Percentiles rank a stretch among this genome's conserved stretches.
Conservation (phyloP, 495 filamentous ascomycete genomes). For the Wilcoxina mikolae region DNA sequence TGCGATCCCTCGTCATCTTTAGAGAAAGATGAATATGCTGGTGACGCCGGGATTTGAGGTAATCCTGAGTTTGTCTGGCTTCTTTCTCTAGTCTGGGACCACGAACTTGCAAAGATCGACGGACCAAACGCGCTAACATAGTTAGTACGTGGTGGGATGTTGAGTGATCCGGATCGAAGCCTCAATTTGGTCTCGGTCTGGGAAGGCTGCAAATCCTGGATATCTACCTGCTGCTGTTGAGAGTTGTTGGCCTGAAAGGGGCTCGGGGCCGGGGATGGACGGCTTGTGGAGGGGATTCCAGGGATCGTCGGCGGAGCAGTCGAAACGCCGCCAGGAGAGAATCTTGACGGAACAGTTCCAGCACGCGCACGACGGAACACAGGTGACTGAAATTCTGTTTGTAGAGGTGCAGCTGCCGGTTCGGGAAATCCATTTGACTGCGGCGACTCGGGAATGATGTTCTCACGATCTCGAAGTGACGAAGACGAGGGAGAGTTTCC, state of each 20-base stretch:
- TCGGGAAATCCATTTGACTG: conserved; percentile 91
- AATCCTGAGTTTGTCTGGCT: conserved; percentile 49
- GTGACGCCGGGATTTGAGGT: conserved; percentile 83
- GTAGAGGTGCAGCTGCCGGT: conserved; percentile 47
- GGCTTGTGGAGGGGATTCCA: conserved; percentile 58
- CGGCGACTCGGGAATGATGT: conserved; percentile 86
- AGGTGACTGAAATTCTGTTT: conserved; percentile 41
- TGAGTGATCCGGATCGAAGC: conserved; percentile 67
- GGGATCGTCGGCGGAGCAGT: conserved; percentile 45
- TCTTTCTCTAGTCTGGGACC: conserved; percentile 71
- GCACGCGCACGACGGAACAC: conserved; percentile 61
- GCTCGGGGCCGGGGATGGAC: conserved; percentile 78
- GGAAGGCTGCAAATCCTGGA: conserved; percentile 33
- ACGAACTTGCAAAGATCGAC: conserved; percentile 76
- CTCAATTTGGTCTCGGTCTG: conserved; percentile 39
- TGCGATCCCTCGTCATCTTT: conserved; percentile 77
- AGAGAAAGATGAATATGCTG: conserved; percentile 76
- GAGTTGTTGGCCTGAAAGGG: conserved; percentile 73
- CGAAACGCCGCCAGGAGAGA: conserved; percentile 55
- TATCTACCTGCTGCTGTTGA: conserved; percentile 43
- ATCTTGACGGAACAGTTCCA: conserved; percentile 90
- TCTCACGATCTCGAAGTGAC: conserved; percentile 54
- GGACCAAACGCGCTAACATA: conserved; percentile 72
- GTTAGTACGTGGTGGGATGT: conserved; percentile 71
- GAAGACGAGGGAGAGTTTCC: conserved; percentile 59